Evolutionary conservation across 495 filamentous ascomycete species (phyloP).

Genomic region (Ascodesmis nigricans): DNA sequence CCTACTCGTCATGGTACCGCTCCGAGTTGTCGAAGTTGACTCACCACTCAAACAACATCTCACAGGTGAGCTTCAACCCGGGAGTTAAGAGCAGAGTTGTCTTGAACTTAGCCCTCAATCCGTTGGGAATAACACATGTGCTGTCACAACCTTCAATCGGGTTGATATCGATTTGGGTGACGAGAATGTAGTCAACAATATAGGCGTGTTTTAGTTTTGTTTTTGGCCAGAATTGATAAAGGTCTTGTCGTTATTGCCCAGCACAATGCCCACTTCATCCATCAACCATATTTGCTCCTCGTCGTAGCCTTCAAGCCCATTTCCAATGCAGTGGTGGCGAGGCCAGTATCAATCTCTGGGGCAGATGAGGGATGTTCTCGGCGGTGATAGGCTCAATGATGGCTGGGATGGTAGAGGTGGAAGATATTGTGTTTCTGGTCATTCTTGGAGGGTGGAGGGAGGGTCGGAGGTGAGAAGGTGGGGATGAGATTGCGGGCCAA

Average conservation of each 20-base stretch:
- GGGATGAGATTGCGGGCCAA: too few relatives aligned
- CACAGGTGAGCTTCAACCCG: conserved; percentile 98
- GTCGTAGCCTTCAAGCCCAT: conserved; percentile 68
- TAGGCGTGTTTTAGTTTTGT: conserved; percentile 21
- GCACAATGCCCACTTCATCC: conserved; percentile 97
- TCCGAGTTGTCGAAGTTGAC: conserved; percentile 64
- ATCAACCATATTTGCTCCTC: conserved; percentile 93
- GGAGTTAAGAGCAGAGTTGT: conserved; percentile 69
- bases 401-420: conserved; percentile 25
- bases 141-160: conserved; percentile 72
- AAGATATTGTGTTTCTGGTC: too few relatives aligned
- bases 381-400: conserved; percentile 43
- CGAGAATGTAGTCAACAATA: conserved; percentile 85
- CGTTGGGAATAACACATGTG: conserved; percentile 57
- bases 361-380: conserved; percentile 58
- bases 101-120: conserved; percentile 67
- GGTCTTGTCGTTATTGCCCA: conserved; percentile 75
- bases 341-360: conserved; percentile 82
- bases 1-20: conserved; percentile 62
- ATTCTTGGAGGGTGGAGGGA: conserved; percentile 10
- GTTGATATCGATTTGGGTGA: conserved; percentile 74
- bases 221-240: conserved; percentile 89
- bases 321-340: conserved; percentile 27
- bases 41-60: conserved; percentile 99
- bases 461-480: neutral